Conservation (phyloP, 164 flowering plant genomes). For the Magnolia changhungtana region DNA sequence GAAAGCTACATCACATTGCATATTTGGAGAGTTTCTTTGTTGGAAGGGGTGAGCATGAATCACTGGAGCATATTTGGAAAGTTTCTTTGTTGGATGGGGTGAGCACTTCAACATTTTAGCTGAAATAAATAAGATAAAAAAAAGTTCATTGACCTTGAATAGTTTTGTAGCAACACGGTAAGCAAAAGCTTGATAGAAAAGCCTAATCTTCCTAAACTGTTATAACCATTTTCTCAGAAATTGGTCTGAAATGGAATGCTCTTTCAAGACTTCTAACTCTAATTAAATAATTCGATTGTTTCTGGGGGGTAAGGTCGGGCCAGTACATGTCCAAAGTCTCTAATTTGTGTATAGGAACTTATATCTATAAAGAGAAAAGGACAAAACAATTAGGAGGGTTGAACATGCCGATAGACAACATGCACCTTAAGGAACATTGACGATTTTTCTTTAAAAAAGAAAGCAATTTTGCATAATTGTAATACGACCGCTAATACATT, state of each 20-base stretch:
- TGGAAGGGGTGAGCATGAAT: slow-evolving; percentile 86
- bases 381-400: background rate
- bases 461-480: background rate
- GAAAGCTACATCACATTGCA: slow-evolving; percentile 18
- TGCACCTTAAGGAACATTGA: background rate
- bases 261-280: no score
- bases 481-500: background rate
- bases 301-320: no score
- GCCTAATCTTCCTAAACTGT: background rate
- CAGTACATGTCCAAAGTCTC: no score
- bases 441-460: background rate
- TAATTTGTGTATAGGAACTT: no score
- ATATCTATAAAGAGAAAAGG: background rate
- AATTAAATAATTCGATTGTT: no score
- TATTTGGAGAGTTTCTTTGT: slow-evolving; percentile 67
- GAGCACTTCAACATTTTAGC: slow-evolving; percentile 82
- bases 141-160: background rate
- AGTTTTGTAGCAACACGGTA: background rate
- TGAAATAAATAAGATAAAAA: slow-evolving; percentile 16
- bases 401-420: background rate
- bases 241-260: no score
- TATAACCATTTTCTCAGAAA: background rate
- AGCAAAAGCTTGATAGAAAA: background rate
- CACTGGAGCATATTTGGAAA: slow-evolving; percentile 88
- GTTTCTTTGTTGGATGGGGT: slow-evolving; percentile 74